These are phyloP conservation scores for Leccinum barrowsii DNA, from an alignment of 768 basidiomycete genomes.

Conservation along the genomic window DNA sequence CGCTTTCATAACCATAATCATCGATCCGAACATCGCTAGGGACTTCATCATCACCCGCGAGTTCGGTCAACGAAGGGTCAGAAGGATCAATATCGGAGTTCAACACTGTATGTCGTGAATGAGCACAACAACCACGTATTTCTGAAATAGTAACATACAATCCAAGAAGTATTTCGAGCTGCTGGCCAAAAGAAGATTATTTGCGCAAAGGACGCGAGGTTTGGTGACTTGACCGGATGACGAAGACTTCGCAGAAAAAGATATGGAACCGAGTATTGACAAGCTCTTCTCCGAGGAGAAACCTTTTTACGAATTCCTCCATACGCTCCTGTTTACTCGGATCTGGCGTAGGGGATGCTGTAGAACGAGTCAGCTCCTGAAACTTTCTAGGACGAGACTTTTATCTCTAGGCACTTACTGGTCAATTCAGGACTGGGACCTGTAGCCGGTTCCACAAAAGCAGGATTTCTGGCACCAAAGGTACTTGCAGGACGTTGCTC, in stretches of 20 bases:
- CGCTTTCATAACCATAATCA: slow-evolving; percentile 30
- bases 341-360: background rate
- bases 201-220: slow-evolving; percentile 27
- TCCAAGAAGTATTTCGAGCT: slow-evolving; percentile 26
- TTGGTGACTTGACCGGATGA: slow-evolving; percentile 6
- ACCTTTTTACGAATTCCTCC: slow-evolving; percentile 22
- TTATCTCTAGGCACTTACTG: too few relatives aligned
- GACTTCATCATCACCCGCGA: slow-evolving; percentile 7
- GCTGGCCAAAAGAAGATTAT: slow-evolving; percentile 25
- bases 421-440: background rate
- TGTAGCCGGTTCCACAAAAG: too few relatives aligned
- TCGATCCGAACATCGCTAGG: slow-evolving; percentile 7
- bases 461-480: too few relatives aligned
- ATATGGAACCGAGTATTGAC: slow-evolving; percentile 32
- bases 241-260: slow-evolving; percentile 15
- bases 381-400: too few relatives aligned
- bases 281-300: slow-evolving; percentile 27
- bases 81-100: slow-evolving; percentile 1
- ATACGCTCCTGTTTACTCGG: slow-evolving; percentile 10
- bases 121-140: background rate
- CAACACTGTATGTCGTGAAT: slow-evolving; percentile 7
- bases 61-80: slow-evolving; percentile 12
- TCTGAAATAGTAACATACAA: slow-evolving; percentile 10
- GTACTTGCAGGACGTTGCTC: too few relatives aligned
- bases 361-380: background rate